Evolutionary conservation across 768 basidiomycete genomes (phyloP).

Genomic region (Vararia minispora): DNA sequence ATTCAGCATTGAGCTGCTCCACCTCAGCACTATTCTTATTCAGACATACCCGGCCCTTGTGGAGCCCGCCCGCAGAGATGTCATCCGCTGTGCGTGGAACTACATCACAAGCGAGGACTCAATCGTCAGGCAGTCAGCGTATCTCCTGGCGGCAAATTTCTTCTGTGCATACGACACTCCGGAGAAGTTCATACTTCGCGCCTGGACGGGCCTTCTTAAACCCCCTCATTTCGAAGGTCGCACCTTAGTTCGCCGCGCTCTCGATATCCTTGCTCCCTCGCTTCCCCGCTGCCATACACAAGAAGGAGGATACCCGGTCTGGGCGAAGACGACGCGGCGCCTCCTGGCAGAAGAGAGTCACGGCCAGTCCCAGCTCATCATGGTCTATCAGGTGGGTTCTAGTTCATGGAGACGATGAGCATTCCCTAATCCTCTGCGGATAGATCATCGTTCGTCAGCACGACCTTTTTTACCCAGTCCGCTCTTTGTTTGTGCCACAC

Average conservation of each 20-base stretch:
- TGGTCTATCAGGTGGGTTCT: conserved; percentile 87
- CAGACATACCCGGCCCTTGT: conserved; percentile 76
- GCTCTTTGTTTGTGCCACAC: conserved; percentile 85
- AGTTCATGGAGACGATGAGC: too few relatives aligned
- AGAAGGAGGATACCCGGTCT: conserved; percentile 54
- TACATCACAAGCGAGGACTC: conserved; percentile 80
- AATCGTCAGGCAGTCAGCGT: conserved; percentile 87
- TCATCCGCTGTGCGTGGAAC: conserved; percentile 90
- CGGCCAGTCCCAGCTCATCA: conserved; percentile 53
- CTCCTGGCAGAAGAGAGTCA: conserved; percentile 84
- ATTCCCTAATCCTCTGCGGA: too few relatives aligned
- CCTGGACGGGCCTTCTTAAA: conserved; percentile 85
- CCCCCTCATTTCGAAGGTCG: conserved; percentile 72
- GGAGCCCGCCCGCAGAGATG: conserved; percentile 75
- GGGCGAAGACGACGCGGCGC: conserved; percentile 81
- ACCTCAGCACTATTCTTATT: conserved; percentile 81
- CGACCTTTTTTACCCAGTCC: conserved; percentile 84
- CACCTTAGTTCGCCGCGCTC: conserved; percentile 68
- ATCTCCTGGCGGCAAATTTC: conserved; percentile 84
- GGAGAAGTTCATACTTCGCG: conserved; percentile 79
- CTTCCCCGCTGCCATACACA: conserved; percentile 51
- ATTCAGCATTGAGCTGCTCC: conserved; percentile 84
- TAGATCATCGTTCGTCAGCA: conserved; percentile 88
- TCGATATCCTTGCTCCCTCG: conserved; percentile 77
- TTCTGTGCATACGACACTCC: conserved; percentile 84